Evolutionary conservation across 805 yeast species (phyloP).

Genomic region (Metschnikowia hibisci): DNA sequence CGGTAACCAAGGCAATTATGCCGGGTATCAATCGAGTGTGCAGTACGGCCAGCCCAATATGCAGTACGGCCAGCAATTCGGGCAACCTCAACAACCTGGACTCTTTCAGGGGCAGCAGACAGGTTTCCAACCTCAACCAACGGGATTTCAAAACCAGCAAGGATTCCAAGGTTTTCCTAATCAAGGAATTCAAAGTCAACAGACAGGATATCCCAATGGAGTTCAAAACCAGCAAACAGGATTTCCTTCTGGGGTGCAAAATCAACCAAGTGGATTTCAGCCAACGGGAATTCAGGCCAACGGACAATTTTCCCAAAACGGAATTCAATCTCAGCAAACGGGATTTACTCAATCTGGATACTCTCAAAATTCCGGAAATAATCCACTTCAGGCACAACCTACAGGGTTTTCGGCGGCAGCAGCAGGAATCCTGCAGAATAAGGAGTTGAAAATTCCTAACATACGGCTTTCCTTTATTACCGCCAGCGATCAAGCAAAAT

Average conservation of each 20-base stretch:
- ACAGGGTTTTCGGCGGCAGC: conserved; percentile 43
- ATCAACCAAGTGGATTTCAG: conserved; percentile 25
- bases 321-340: conserved; percentile 22
- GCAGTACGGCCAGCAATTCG: conserved; percentile 11
- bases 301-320: conserved; percentile 27
- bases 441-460: conserved; percentile 60
- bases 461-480: conserved; percentile 83
- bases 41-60: conserved; percentile 21
- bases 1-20: not conserved
- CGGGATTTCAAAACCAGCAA: conserved; percentile 9
- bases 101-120: conserved; percentile 20
- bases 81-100: conserved; percentile 17
- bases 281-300: conserved; percentile 32
- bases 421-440: conserved; percentile 48
- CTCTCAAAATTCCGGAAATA: conserved; percentile 9
- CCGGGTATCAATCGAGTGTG: conserved; percentile 23
- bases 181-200: conserved; percentile 18
- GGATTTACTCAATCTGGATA: conserved; percentile 2
- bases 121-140: conserved; percentile 23
- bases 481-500: conserved; percentile 79
- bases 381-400: conserved; percentile 37
- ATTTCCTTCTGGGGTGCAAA: conserved; percentile 26
- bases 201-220: conserved; percentile 28
- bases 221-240: conserved; percentile 36
- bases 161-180: not conserved